A percentile compares a stretch with the other conserved stretches of the same genome.
Evolutionary conservation across 306 rosid species (phyloP).

Genomic region (Vachellia collinsii): DNA sequence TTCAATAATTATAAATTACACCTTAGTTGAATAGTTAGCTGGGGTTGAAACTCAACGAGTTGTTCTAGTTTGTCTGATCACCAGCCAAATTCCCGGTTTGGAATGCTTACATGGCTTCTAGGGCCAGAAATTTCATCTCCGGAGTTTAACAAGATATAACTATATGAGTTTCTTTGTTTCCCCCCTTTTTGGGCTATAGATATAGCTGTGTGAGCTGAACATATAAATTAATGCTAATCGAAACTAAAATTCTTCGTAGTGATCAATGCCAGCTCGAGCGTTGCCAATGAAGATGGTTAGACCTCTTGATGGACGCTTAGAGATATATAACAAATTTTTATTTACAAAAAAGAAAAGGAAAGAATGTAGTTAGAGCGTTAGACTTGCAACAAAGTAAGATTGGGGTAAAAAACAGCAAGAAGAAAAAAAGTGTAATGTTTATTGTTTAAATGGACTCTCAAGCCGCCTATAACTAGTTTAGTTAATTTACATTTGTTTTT

Average conservation of each 20-base stretch:
- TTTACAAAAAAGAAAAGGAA: background rate
- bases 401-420: background rate
- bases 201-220: background rate
- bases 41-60: background rate
- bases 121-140: conserved; percentile 22
- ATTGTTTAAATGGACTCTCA: background rate
- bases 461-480: background rate
- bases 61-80: background rate
- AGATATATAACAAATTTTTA: background rate
- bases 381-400: background rate
- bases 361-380: background rate
- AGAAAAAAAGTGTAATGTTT: too few relatives aligned
- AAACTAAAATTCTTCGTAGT: background rate
- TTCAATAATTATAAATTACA: conserved; percentile 2
- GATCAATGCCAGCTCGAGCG: background rate
- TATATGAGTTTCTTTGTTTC: background rate
- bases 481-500: background rate
- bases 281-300: background rate
- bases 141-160: background rate
- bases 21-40: background rate
- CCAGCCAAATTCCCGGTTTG: conserved; percentile 17
- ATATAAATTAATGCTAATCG: background rate
- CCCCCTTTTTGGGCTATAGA: background rate
- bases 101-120: conserved; percentile 8
- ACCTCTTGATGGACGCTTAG: background rate